Base-by-base conservation (phyloP, 352 stramenopile species). In the Phytophthora litchii region DNA sequence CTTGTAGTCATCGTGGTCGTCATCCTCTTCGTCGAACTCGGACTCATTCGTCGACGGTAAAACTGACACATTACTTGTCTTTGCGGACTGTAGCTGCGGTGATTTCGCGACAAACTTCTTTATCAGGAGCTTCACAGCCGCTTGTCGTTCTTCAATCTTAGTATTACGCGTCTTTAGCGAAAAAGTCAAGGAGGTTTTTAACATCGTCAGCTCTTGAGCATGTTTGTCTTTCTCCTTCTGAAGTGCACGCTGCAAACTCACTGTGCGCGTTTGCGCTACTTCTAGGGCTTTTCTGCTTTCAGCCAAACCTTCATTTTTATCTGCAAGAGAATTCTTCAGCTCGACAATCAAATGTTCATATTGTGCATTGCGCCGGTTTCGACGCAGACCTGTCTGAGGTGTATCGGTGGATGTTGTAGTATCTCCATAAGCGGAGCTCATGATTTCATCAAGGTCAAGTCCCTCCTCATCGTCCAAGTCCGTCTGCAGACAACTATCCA, bases 261-360 rank as follows among this genome's bases (percentile, higher is more conserved):
- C 54, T 14, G 78, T 48, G 3, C 78, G 63, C 6, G 65, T 14
- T 32, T 88, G 80, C 1, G 64, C 54, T 11, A 78, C 72, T 0
- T 65, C 62, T 6, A 84, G 52, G 5, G 69, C 56, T 23, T 29
- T 47, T 20, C 78, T 64, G 7, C 75, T 67, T 32, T 80, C 68
- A 4, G 44, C 36, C 13, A 88, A 46, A 3, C 65, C 72, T 25
- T 52, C 62, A 8, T 84, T 63, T 21, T 84, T 83, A 27, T 81
- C 80, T 9, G 64, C 49, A 0, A 89, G 43, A 1, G 78, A 64
- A 16, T 54, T 79, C 69, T 89, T 89, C 4, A 89, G 66, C 47
- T 89, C 80, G 1, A 84, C 70, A 27, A 89, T 88, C 13, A 89
- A 62, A n/a, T 86, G 65, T 23, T 89, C 80, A 52, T 89, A 88